Conservation (phyloP, 1,284 basidiomycete genomes). For the Ganoderma lucidum region DNA sequence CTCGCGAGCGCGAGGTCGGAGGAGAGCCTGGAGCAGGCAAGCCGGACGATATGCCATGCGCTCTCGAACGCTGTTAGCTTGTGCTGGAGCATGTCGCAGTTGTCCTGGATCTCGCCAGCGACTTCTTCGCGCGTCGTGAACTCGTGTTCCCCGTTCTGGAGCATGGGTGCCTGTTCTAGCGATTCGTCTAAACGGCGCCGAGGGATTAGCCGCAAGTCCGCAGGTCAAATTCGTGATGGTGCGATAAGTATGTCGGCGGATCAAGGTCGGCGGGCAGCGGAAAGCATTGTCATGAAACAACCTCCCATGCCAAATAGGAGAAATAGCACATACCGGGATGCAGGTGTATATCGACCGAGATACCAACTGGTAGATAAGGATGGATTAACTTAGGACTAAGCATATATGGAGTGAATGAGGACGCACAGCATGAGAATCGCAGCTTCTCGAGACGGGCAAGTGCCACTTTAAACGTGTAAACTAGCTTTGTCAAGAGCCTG, state of each 20-base stretch:
- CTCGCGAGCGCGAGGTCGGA: conserved; percentile 39
- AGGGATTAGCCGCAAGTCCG: not conserved
- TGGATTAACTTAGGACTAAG: conserved; percentile 3
- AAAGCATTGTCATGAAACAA: not conserved
- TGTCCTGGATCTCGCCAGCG: conserved; percentile 29
- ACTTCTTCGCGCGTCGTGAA: conserved; percentile 23
- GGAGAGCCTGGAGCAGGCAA: conserved; percentile 37
- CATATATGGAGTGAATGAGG: not conserved
- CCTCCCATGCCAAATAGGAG: not conserved
- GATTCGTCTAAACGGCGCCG: conserved; percentile 4
- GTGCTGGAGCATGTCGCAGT: conserved; percentile 35
- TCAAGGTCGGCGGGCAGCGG: conserved; percentile 1
- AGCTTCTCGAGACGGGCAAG: conserved; percentile 38
- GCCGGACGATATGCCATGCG: conserved; percentile 41
- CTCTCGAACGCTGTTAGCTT: conserved; percentile 42
- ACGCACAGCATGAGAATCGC: conserved; percentile 38
- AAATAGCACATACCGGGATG: conserved; percentile 14
- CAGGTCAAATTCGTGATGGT: not conserved
- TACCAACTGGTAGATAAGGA: conserved; percentile 19
- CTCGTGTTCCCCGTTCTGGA: conserved; percentile 18
- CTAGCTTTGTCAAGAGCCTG: conserved; percentile 32
- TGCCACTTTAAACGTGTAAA: conserved; percentile 38
- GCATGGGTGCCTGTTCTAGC: conserved; percentile 12
- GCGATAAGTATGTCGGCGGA: not conserved
- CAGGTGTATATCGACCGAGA: conserved; percentile 30